phyloP scores from a whole-genome alignment of 2,329 filamentous ascomycete genomes.

The Fusarium compactum region DNA sequence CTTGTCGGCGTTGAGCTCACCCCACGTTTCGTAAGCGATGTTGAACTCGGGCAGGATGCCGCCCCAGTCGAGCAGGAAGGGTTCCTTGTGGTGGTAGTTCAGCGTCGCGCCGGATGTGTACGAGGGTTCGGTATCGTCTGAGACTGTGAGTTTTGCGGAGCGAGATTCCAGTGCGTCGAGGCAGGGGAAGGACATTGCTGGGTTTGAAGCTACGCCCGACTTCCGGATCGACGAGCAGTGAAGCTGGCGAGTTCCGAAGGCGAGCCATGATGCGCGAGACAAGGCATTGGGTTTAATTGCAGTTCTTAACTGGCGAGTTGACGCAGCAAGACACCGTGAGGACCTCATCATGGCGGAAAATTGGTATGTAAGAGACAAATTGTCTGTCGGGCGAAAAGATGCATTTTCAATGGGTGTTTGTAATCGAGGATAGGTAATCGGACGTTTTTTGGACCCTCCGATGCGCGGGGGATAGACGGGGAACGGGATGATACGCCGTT shows the following conservation, averaged over 20 bases:
- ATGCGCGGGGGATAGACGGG: slow-evolving; percentile 27
- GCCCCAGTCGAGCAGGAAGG: slow-evolving; percentile 92
- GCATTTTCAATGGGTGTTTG: slow-evolving; percentile 39
- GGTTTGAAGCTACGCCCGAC: slow-evolving; percentile 72
- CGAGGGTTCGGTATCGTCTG: slow-evolving; percentile 83
- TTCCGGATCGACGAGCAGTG: slow-evolving; percentile 37
- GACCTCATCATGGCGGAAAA: slow-evolving; percentile 43
- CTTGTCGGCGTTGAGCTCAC: slow-evolving; percentile 79
- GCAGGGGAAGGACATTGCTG: slow-evolving; percentile 89
- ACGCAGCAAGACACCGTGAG: slow-evolving; percentile 36
- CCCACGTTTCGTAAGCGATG: slow-evolving; percentile 95
- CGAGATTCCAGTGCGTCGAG: slow-evolving; percentile 85
- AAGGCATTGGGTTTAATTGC: slow-evolving; percentile 3
- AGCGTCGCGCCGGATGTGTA: slow-evolving; percentile 92
- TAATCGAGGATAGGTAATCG: slow-evolving; percentile 32
- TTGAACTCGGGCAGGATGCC: slow-evolving; percentile 90
- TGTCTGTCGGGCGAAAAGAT: slow-evolving; percentile 2
- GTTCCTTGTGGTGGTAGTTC: slow-evolving; percentile 77
- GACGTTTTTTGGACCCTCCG: slow-evolving; percentile 30
- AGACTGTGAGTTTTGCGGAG: slow-evolving; percentile 77
- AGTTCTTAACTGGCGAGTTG: slow-evolving; percentile 36
- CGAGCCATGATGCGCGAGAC: slow-evolving; percentile 13
- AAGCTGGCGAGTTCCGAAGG: slow-evolving; percentile 39
- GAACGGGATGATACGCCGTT: slow-evolving; percentile 28
- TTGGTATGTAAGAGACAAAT: slow-evolving; percentile 1